Evolutionary conservation across 345 rosid species (phyloP).

Genomic region (Chamaenerion angustifolium): DNA sequence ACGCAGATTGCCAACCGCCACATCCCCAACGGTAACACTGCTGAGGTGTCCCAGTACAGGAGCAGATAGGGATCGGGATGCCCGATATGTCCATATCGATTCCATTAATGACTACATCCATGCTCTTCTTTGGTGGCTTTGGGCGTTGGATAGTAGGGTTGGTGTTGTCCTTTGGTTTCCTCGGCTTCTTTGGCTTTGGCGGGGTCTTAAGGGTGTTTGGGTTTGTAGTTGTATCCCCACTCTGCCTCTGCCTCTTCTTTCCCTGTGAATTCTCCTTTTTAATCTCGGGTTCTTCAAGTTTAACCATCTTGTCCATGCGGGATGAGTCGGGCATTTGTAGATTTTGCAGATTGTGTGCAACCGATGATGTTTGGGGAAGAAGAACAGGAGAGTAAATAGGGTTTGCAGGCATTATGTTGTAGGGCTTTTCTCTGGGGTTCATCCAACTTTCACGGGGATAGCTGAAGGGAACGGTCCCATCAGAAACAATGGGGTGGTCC

Average conservation of each 20-base stretch:
- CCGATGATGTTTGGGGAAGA: conserved; percentile 48
- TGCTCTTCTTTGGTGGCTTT: conserved; percentile 70
- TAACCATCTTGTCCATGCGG: conserved; percentile 33
- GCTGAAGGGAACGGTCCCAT: conserved; percentile 44
- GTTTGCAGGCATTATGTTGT: conserved; percentile 39
- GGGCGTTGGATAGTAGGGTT: conserved; percentile 31
- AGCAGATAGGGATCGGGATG: conserved; percentile 80
- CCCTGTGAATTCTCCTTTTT: conserved; percentile 30
- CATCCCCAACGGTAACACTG: conserved; percentile 99
- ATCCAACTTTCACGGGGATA: conserved; percentile 58
- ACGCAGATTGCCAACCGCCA: conserved; percentile 99
- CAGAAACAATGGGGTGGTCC: conserved; percentile 44
- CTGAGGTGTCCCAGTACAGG: conserved; percentile 89
- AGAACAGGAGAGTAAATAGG: conserved; percentile 33
- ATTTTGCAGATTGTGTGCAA: conserved; percentile 48
- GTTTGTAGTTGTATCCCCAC: not conserved
- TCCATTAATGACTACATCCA: conserved; percentile 74
- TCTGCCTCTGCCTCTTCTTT: conserved; percentile 54
- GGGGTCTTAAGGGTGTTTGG: conserved; percentile 21
- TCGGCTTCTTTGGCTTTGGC: conserved; percentile 62
- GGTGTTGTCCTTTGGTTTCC: conserved; percentile 64
- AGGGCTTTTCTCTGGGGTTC: conserved; percentile 56
- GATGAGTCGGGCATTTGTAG: conserved; percentile 40
- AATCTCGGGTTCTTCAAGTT: conserved; percentile 35
- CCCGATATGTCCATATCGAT: conserved; percentile 76